Percentiles rank a stretch among this genome's conserved stretches.
phyloP scores from a whole-genome alignment of 192 early-diverging fungal genomes.

The Coemansia sp. region DNA sequence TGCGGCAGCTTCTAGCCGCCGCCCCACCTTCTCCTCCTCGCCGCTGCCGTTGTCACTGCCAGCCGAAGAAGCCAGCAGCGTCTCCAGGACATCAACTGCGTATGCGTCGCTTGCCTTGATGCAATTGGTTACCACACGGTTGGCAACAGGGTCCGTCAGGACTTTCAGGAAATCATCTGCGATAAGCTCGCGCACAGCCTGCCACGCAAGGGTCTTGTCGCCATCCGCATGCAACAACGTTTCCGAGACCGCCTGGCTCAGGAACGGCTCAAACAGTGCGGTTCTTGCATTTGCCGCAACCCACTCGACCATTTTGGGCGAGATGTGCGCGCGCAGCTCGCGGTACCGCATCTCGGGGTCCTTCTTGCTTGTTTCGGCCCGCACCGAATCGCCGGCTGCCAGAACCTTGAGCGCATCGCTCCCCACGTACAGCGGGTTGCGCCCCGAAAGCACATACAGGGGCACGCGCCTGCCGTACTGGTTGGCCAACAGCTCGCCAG shows the following conservation, averaged over 20 bases:
- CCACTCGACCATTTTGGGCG: conserved; percentile 64
- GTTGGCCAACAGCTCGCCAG: conserved; percentile 65
- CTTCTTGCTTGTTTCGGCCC: conserved; percentile 85
- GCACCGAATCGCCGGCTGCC: conserved; percentile 67
- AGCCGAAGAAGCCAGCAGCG: conserved; percentile 29
- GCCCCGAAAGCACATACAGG: conserved; percentile 80
- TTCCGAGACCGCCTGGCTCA: conserved; percentile 72
- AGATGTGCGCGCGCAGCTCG: conserved; percentile 71
- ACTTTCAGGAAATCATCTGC: conserved; percentile 17
- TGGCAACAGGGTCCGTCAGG: conserved; percentile 37
- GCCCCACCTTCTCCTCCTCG: neutral
- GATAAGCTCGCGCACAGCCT: conserved; percentile 29
- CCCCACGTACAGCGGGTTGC: conserved; percentile 74
- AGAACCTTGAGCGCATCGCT: conserved; percentile 71
- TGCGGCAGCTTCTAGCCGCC: conserved; percentile 32
- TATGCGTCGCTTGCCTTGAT: conserved; percentile 40
- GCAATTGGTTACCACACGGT: conserved; percentile 47
- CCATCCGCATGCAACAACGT: conserved; percentile 66
- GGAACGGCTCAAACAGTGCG: conserved; percentile 67
- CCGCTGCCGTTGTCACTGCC: no score
- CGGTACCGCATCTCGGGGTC: conserved; percentile 65
- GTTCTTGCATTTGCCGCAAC: conserved; percentile 56
- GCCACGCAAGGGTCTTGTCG: conserved; percentile 37
- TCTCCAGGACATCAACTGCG: conserved; percentile 34
- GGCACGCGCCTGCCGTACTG: conserved; percentile 79